phyloP scores from a whole-genome alignment of 2,329 filamentous ascomycete genomes.

The Akanthomyces muscarius region DNA sequence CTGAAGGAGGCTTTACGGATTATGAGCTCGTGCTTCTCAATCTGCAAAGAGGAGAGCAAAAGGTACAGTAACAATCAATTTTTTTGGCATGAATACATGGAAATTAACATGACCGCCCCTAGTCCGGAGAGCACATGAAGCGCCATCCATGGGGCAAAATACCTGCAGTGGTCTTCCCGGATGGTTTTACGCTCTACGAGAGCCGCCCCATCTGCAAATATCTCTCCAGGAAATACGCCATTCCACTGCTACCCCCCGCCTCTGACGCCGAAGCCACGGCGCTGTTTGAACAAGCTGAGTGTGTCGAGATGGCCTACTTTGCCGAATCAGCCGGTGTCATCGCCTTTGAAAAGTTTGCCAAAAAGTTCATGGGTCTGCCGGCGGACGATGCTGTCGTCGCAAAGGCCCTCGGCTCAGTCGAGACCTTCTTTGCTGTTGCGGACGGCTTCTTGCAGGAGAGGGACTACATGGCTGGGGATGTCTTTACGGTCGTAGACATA shows the following conservation, averaged over 20 bases:
- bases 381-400: slow-evolving; percentile 38
- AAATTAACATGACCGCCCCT: slow-evolving; percentile 12
- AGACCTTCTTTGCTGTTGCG: slow-evolving; percentile 40
- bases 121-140: slow-evolving; percentile 35
- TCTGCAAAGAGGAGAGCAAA: slow-evolving; percentile 39
- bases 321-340: slow-evolving; percentile 40
- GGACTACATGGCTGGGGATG: slow-evolving; percentile 42
- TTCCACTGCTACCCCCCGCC: slow-evolving; percentile 37
- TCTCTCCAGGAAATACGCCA: slow-evolving; percentile 41
- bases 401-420: slow-evolving; percentile 34
- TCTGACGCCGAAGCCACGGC: slow-evolving; percentile 38
- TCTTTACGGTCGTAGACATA: slow-evolving; percentile 43
- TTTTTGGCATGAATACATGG: too few species aligned
- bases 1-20: slow-evolving; percentile 41
- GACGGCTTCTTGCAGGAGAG: slow-evolving; percentile 34
- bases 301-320: slow-evolving; percentile 40
- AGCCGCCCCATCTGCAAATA: slow-evolving; percentile 46
- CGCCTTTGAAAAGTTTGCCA: slow-evolving; percentile 42
- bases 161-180: slow-evolving; percentile 35
- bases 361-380: slow-evolving; percentile 40
- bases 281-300: slow-evolving; percentile 42
- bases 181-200: slow-evolving; percentile 43
- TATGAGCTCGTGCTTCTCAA: slow-evolving; percentile 37
- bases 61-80: slow-evolving; percentile 28
- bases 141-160: slow-evolving; percentile 42